Evolutionary conservation across 2,329 filamentous ascomycete genomes (phyloP).

Genomic region (Hymenoscyphus albidus): DNA sequence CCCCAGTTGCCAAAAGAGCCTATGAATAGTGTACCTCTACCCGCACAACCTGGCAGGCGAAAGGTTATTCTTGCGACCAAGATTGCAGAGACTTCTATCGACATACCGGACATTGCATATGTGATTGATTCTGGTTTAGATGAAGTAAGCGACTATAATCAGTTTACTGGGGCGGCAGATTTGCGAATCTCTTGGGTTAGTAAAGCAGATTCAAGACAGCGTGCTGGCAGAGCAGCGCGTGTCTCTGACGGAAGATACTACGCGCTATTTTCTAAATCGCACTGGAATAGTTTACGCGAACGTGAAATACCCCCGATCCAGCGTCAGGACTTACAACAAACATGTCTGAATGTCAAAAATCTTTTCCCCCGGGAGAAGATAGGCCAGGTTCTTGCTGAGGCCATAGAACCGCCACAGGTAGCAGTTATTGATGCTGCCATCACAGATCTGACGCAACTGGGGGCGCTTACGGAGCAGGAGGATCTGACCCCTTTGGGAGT

Average conservation of each 20-base stretch:
- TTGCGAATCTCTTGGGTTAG: conserved; percentile 93
- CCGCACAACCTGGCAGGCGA: conserved; percentile 69
- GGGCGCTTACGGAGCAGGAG: conserved; percentile 75
- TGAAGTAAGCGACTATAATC: conserved; percentile 89
- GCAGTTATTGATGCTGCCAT: conserved; percentile 81
- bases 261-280: conserved; percentile 28
- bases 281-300: conserved; percentile 55
- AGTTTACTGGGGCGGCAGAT: conserved; percentile 81
- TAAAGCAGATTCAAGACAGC: conserved; percentile 84
- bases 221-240: conserved; percentile 78
- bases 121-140: conserved; percentile 93
- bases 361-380: conserved; percentile 79
- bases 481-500: conserved; percentile 79
- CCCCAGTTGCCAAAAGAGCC: conserved; percentile 83
- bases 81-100: conserved; percentile 95
- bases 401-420: conserved; percentile 79
- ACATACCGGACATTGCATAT: conserved; percentile 90
- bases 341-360: conserved; percentile 92
- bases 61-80: conserved; percentile 95
- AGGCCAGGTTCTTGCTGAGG: conserved; percentile 71
- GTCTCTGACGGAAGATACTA: too few species aligned
- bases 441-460: conserved; percentile 74
- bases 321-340: conserved; percentile 83
- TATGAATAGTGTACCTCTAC: conserved; percentile 81
- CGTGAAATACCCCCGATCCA: conserved; percentile 78